Evolutionary conservation across 208 protist genomes (phyloP).

Genomic region (Leishmania tropica): DNA sequence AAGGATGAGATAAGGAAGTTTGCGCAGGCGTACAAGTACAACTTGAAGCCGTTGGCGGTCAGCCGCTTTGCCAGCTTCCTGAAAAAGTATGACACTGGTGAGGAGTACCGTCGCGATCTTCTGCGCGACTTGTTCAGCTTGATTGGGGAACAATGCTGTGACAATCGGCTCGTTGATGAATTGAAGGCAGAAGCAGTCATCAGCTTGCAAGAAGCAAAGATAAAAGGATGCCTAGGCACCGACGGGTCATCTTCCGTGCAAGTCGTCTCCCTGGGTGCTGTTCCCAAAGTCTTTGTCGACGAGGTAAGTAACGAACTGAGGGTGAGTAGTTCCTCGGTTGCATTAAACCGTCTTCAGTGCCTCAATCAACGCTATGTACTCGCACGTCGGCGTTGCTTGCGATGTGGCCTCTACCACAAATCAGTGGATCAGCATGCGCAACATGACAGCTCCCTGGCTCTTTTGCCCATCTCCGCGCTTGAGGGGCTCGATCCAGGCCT

Average conservation of each 20-base stretch:
- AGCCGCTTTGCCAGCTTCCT: slow-evolving; percentile 66
- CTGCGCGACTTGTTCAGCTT: slow-evolving; percentile 75
- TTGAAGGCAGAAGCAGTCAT: slow-evolving; percentile 62
- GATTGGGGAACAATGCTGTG: slow-evolving; percentile 57
- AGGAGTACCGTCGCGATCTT: slow-evolving; percentile 44
- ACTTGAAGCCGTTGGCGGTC: slow-evolving; percentile 77
- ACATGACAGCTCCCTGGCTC: slow-evolving; percentile 30
- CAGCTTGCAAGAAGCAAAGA: slow-evolving; percentile 48
- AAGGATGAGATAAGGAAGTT: slow-evolving; percentile 63
- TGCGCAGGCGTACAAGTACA: slow-evolving; percentile 75
- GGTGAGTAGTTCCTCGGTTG: slow-evolving; percentile 4
- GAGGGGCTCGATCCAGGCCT: slow-evolving; percentile 67
- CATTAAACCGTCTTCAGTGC: slow-evolving; percentile 50
- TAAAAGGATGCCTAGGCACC: slow-evolving; percentile 36
- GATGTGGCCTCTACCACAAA: slow-evolving; percentile 78
- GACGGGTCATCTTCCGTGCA: slow-evolving; percentile 33
- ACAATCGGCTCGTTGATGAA: slow-evolving; percentile 56
- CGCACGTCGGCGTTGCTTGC: slow-evolving; percentile 72
- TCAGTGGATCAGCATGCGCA: slow-evolving; percentile 47
- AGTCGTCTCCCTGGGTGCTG: slow-evolving; percentile 44
- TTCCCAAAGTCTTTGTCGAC: slow-evolving; percentile 70
- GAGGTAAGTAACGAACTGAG: slow-evolving; percentile 68
- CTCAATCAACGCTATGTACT: slow-evolving; percentile 82
- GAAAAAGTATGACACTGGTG: slow-evolving; percentile 35
- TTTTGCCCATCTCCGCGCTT: slow-evolving; percentile 77